phyloP scores from a whole-genome alignment of 208 protist genomes.

The Herpetomonas samuelpessoai region DNA sequence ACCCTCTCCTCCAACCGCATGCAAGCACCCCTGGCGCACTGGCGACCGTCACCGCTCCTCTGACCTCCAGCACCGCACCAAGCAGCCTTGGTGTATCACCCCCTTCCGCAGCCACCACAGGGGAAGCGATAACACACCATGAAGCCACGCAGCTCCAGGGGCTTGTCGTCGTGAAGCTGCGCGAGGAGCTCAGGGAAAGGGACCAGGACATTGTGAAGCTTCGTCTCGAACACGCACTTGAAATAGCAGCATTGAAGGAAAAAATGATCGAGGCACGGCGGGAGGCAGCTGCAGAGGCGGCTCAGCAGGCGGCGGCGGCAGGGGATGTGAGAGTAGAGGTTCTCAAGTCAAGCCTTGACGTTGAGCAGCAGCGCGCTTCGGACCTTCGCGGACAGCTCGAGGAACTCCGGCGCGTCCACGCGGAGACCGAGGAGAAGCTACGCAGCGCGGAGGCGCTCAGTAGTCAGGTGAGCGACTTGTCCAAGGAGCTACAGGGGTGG shows the following conservation, averaged over 20 bases:
- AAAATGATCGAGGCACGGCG: conserved; percentile 33
- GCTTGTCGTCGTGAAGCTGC: conserved; percentile 16
- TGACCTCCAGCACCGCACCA: not conserved
- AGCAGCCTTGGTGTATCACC: too few relatives aligned
- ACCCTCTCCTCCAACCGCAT: not conserved
- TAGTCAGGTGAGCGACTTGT: conserved; percentile 12
- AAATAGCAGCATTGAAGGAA: conserved; percentile 51
- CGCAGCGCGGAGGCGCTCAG: conserved; percentile 16
- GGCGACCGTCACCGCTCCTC: not conserved
- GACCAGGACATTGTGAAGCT: conserved; percentile 39
- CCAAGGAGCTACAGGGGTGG: conserved; percentile 10
- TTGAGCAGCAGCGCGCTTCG: conserved; percentile 34
- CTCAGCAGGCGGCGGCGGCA: conserved; percentile 49
- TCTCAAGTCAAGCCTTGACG: conserved; percentile 42
- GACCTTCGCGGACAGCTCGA: conserved; percentile 3
- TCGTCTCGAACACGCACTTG: conserved; percentile 39
- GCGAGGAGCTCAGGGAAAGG: conserved; percentile 29
- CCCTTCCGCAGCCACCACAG: not conserved
- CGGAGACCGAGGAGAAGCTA: conserved; percentile 33
- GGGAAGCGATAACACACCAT: not conserved
- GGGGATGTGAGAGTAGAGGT: conserved; percentile 51
- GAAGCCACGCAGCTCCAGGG: not conserved
- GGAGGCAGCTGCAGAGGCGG: conserved; percentile 38
- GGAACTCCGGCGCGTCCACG: not conserved
- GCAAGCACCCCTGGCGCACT: too few relatives aligned